These are phyloP conservation scores for Sonneratia caseolaris DNA, from an alignment of 345 rosid genomes.

Conservation along the genomic window DNA sequence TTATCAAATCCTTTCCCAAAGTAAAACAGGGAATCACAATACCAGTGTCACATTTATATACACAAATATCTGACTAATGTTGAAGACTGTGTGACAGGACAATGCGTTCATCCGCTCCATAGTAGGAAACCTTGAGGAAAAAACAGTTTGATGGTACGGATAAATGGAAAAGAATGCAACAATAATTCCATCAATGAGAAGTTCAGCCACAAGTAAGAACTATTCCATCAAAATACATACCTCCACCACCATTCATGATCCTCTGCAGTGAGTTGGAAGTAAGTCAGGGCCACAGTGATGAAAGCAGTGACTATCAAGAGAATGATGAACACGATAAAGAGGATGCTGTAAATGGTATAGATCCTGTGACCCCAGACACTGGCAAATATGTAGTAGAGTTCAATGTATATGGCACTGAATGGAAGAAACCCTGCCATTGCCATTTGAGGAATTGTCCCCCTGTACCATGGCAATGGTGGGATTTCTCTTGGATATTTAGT, in stretches of 20 bases:
- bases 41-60: too few relatives aligned
- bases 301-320: slow-evolving; percentile 46
- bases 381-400: slow-evolving; percentile 42
- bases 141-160: too few relatives aligned
- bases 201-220: too few relatives aligned
- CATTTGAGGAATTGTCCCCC: slow-evolving; percentile 39
- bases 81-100: too few relatives aligned
- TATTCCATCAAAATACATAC: slow-evolving; percentile 5
- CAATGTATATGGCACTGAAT: slow-evolving; percentile 46
- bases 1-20: too few relatives aligned
- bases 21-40: too few relatives aligned
- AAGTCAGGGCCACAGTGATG: slow-evolving; percentile 32
- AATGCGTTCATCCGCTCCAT: too few relatives aligned
- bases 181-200: too few relatives aligned
- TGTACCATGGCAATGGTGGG: slow-evolving; percentile 41
- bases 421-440: slow-evolving; percentile 51
- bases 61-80: too few relatives aligned
- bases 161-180: too few relatives aligned
- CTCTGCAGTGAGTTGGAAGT: slow-evolving; percentile 24
- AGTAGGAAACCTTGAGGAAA: too few relatives aligned
- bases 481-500: slow-evolving; percentile 45
- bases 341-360: slow-evolving; percentile 42
- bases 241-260: slow-evolving; percentile 24
- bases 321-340: slow-evolving; percentile 41
- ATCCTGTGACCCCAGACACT: slow-evolving; percentile 54